Percentiles rank a stretch among this genome's conserved stretches.
phyloP scores from a whole-genome alignment of 257 asterid genomes.

The Osmanthus fragrans region DNA sequence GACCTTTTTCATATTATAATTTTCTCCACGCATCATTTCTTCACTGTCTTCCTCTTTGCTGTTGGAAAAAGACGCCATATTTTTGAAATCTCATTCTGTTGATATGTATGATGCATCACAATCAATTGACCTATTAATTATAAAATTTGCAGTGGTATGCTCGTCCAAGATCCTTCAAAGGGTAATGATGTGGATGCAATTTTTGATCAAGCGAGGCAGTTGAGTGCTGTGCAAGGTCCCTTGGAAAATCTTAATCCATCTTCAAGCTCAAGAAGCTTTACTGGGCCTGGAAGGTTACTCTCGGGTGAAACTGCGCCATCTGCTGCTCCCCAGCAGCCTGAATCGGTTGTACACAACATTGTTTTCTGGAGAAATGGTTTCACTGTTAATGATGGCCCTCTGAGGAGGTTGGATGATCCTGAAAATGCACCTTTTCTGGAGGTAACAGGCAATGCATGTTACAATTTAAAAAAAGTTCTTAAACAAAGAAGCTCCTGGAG shows the following conservation, averaged over 20 bases:
- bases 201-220: constrained; percentile 55
- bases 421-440: constrained; percentile 79
- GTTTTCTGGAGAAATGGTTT: constrained; percentile 98
- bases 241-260: constrained; percentile 59
- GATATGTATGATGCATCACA: neutral
- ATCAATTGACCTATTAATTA: constrained; percentile 13
- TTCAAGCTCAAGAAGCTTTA: constrained; percentile 76
- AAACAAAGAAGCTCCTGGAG: neutral
- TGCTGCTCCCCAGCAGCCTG: constrained; percentile 71
- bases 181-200: constrained; percentile 51
- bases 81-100: neutral
- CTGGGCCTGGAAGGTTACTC: constrained; percentile 84
- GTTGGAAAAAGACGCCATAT: neutral
- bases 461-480: neutral
- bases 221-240: constrained; percentile 73
- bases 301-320: constrained; percentile 64
- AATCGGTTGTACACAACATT: constrained; percentile 73
- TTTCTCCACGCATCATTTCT: neutral
- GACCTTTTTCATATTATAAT: neutral
- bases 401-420: constrained; percentile 94
- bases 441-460: constrained; percentile 41
- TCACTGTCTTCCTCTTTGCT: neutral
- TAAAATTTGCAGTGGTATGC: constrained; percentile 73
- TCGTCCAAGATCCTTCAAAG: constrained; percentile 58
- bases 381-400: constrained; percentile 87